phyloP scores from a whole-genome alignment of 805 yeast genomes.

The Kuraishia hungarica region DNA sequence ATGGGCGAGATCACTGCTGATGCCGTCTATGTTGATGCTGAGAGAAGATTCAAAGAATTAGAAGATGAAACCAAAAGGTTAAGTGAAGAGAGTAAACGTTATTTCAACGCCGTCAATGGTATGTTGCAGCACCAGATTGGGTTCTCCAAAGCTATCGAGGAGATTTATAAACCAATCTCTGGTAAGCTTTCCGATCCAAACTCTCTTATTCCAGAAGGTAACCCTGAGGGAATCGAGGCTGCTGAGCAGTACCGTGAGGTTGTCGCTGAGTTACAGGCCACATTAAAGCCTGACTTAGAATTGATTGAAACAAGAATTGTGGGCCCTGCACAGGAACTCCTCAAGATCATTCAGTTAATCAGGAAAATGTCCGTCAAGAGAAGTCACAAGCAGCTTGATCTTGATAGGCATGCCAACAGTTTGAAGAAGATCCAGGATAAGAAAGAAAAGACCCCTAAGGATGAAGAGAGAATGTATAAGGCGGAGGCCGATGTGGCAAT shows the following conservation, averaged over 20 bases:
- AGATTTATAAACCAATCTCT: conserved; percentile 90
- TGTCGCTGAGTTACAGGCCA: conserved; percentile 77
- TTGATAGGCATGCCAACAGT: conserved; percentile 74
- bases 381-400: conserved; percentile 89
- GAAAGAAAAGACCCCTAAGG: conserved; percentile 78
- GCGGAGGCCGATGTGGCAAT: conserved; percentile 84
- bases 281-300: conserved; percentile 87
- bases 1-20: conserved; percentile 78
- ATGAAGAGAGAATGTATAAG: conserved; percentile 82
- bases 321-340: conserved; percentile 83
- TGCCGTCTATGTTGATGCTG: conserved; percentile 91
- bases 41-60: conserved; percentile 88
- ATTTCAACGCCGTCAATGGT: conserved; percentile 85
- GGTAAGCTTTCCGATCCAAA: conserved; percentile 90
- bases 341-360: conserved; percentile 71
- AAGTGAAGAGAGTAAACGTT: conserved; percentile 83
- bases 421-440: conserved; percentile 70
- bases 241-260: conserved; percentile 85
- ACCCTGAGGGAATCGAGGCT: conserved; percentile 94
- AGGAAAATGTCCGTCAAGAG: conserved; percentile 94
- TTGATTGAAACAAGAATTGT: conserved; percentile 86
- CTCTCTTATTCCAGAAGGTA: conserved; percentile 80
- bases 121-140: conserved; percentile 92
- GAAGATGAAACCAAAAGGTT: conserved; percentile 85
- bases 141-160: conserved; percentile 92